Conservation (phyloP, 108 stramenopile species). For the Seminavis robusta region DNA sequence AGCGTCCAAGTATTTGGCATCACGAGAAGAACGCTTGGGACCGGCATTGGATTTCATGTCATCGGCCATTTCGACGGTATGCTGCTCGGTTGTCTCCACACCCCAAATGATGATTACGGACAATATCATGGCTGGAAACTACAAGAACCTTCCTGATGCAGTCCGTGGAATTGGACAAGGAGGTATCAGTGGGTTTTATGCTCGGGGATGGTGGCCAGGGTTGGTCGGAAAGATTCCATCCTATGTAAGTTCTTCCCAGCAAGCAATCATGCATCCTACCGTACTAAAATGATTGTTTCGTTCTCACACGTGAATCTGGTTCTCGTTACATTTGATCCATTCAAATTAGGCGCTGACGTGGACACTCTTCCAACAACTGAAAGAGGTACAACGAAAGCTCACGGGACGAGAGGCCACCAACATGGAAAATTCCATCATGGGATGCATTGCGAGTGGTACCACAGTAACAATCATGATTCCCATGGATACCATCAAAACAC, state of each 20-base stretch:
- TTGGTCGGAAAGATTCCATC: conserved; percentile 94
- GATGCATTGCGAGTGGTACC: conserved; percentile 88
- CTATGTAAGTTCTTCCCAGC: too few relatives aligned
- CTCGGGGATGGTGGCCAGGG: conserved; percentile 95
- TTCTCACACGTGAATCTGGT: too few relatives aligned
- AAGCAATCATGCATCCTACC: too few relatives aligned
- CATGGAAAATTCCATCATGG: conserved; percentile 91
- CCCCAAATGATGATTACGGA: conserved; percentile 96
- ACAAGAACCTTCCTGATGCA: conserved; percentile 74
- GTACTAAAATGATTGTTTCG: too few relatives aligned
- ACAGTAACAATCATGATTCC: conserved; percentile 98
- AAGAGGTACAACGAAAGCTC: conserved; percentile 47
- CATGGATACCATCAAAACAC: conserved; percentile 95
- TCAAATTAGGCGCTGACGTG: conserved; percentile 95
- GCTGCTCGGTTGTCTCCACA: conserved; percentile 88
- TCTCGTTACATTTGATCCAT: too few relatives aligned
- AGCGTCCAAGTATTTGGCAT: conserved; percentile 32
- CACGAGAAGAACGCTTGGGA: conserved; percentile 45
- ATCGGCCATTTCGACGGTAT: conserved; percentile 83
- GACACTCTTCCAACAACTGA: conserved; percentile 94
- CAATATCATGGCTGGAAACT: conserved; percentile 97
- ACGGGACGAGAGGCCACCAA: conserved; percentile 67
- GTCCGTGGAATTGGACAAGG: conserved; percentile 45
- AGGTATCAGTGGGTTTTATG: conserved; percentile 91
- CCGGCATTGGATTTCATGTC: conserved; percentile 91